Evolutionary conservation across 176 grass and related monocot genomes (phyloP), one percentile per base, ranked within the genome.

Genomic region (Lolium rigidum): DNA sequence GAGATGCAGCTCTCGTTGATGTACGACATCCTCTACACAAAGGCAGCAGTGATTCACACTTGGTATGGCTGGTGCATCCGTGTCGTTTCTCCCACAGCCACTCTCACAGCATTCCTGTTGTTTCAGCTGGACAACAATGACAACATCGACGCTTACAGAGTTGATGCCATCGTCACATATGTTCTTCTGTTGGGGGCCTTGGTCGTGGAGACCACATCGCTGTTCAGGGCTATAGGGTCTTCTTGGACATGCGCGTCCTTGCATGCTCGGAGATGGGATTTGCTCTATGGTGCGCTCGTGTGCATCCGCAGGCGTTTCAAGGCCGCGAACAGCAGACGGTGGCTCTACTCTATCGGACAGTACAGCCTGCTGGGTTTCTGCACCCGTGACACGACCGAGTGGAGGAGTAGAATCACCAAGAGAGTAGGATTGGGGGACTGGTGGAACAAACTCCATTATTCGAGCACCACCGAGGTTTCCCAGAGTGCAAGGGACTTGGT

Each of bases 81-180:
- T 54, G 15, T 54, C 5, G 51, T 54, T 17, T 54, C 51, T 14
- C 51, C 51, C 4, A 2, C 5, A 2, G 76, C 16, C 25, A 88
- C 56, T 10, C n/a, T 78, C 8, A 10, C 44, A 6, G 18, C 70
- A 1, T 21, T 74, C 20, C 5, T 74, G 22, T 47, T 74, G 9
- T 74, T 79, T 1, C 35, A 86, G 14, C 50, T 82, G 2, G 26
- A 26, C 10, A 2, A 14, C 12, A 13, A 54, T 15, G 15, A 54
- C 15, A 18, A 60, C 4, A 85, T 50, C 2, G 44, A 77, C 8
- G 68, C 12, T 26, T 50, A 74, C 51, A 50, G 57, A 46, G 10
- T 82, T 72, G 90, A 92, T 24, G 18, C 73, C 11, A 10, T 26
- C 0, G 77, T 88, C 21, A 88, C 86, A 10, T 92, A 92, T 59